Percentiles rank a stretch among this genome's conserved stretches.
Conservation (phyloP, 2,329 filamentous ascomycete genomes). For the Endothia cerciana region DNA sequence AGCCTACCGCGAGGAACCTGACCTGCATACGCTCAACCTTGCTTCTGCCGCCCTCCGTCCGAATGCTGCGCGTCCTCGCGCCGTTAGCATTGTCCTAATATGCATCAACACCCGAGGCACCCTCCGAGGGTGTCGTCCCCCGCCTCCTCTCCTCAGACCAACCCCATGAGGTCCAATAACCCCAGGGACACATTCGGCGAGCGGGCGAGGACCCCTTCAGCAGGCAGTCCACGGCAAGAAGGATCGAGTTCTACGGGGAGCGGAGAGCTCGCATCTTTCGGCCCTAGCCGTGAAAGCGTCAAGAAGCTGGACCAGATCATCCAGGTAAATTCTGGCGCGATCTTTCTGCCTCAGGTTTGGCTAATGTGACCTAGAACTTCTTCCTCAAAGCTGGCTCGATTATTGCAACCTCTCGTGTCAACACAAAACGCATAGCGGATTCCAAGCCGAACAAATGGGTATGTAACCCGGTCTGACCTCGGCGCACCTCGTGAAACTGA, state of each 20-base stretch:
- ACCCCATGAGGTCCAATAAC: constrained; percentile 74
- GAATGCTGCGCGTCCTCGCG: constrained; percentile 16
- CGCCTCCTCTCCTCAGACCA: constrained; percentile 72
- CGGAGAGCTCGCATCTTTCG: constrained; percentile 46
- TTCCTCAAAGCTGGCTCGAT: constrained; percentile 85
- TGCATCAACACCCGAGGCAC: constrained; percentile 89
- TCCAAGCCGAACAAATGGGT: constrained; percentile 86
- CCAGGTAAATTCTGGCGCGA: constrained; percentile 60
- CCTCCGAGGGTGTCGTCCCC: constrained; percentile 75
- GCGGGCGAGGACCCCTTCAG: constrained; percentile 44
- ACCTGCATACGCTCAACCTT: constrained; percentile 1
- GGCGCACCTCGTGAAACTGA: constrained; percentile 22
- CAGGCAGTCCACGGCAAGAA: constrained; percentile 50
- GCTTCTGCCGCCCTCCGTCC: constrained; percentile 22
- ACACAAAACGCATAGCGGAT: constrained; percentile 60
- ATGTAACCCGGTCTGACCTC: constrained; percentile 41
- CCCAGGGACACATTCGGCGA: constrained; percentile 62
- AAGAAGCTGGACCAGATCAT: constrained; percentile 92
- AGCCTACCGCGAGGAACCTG: neutral
- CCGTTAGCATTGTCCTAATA: constrained; percentile 45
- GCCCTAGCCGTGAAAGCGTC: constrained; percentile 67
- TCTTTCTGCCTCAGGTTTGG: constrained; percentile 8
- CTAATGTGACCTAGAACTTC: constrained; percentile 70
- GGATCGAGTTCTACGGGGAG: constrained; percentile 52
- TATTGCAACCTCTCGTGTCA: constrained; percentile 79